Percentiles rank a stretch among this genome's conserved stretches.
Evolutionary conservation across 1,284 basidiomycete species (phyloP).

Genomic region (Ceratobasidium sp.): DNA sequence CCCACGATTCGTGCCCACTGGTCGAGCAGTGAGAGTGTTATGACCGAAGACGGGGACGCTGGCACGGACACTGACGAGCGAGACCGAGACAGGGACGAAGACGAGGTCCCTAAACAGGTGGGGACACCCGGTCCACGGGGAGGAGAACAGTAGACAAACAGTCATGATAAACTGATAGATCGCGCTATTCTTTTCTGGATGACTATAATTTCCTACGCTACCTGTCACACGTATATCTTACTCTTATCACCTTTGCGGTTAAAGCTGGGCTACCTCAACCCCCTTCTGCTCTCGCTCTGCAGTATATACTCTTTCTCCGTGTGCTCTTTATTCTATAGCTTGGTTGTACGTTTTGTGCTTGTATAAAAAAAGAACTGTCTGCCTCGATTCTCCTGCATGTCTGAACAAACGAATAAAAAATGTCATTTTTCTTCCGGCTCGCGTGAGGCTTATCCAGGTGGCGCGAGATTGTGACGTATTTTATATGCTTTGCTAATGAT

Average conservation of each 20-base stretch:
- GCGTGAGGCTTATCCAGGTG: not conserved
- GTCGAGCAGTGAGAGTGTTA: slow-evolving; percentile 21
- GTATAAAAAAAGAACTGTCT: not conserved
- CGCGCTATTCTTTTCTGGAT: not conserved
- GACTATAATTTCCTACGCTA: not conserved
- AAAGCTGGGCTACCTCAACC: slow-evolving; percentile 11
- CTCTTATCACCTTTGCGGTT: not conserved
- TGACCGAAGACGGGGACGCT: slow-evolving; percentile 29
- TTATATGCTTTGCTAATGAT: not conserved
- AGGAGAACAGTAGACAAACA: slow-evolving; percentile 13
- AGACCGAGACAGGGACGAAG: not conserved
- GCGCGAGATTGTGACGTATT: not conserved
- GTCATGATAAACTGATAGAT: not conserved
- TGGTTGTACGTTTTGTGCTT: not conserved
- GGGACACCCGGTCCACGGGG: slow-evolving; percentile 11
- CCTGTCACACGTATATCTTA: not conserved
- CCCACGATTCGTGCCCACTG: slow-evolving; percentile 28
- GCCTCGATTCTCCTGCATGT: not conserved
- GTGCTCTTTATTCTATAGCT: slow-evolving; percentile 4
- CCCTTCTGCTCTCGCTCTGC: not conserved
- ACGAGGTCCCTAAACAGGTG: not conserved
- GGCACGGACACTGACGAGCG: slow-evolving; percentile 21
- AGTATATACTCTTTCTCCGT: not conserved
- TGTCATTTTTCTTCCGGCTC: not conserved
- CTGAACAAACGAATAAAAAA: not conserved